Evolutionary conservation across 129 eudicot species (phyloP), one percentile per base, ranked within the genome.

Genomic region (Dittrichia graveolens): DNA sequence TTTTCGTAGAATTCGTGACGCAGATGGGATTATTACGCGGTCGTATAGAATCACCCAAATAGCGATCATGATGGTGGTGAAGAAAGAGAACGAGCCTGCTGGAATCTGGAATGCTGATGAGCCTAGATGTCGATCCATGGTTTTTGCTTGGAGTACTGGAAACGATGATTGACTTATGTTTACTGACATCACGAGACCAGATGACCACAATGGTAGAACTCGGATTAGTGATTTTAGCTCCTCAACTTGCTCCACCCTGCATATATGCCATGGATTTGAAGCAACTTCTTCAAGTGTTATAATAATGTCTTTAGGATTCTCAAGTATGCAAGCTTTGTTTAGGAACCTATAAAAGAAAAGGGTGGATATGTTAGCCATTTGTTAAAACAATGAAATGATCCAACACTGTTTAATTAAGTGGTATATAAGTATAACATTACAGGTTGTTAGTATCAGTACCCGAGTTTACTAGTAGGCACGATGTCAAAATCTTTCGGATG

Each of bases 171-270:
- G 80, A 41, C 83, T 66, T 2, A 72, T 10, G 61, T 65, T 73
- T 45, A 78, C 47, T 3, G 86, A 73, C 78, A 82, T 73, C 69
- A 82, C 44, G 7, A 82, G 73, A 3, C 74, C 62, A 8, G 86
- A 61, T 16, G 86, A 78, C 86, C 83, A 82, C 11, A 74, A 35
- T 4, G 83, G 83, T n/a, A 82, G 45, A 14, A 74, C 83, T 48
- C 76, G 60, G 43, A 83, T 39, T 38, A 83, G 78, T 16, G 83
- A 58, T 75, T 83, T 83, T 34, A 83, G 80, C 53, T 78, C 86
- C 64, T 83, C 86, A 0, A 83, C 86, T 48, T 83, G 74, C 40
- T 83, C 81, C 0, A 78, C 73, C 4, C 67, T 68, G 81, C 78
- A 74, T 16, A 78, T 61, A 31, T 37, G 53, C 83, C 83, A 83